phyloP scores from a whole-genome alignment of 2,329 filamentous ascomycete genomes.

The Colletotrichum horii region DNA sequence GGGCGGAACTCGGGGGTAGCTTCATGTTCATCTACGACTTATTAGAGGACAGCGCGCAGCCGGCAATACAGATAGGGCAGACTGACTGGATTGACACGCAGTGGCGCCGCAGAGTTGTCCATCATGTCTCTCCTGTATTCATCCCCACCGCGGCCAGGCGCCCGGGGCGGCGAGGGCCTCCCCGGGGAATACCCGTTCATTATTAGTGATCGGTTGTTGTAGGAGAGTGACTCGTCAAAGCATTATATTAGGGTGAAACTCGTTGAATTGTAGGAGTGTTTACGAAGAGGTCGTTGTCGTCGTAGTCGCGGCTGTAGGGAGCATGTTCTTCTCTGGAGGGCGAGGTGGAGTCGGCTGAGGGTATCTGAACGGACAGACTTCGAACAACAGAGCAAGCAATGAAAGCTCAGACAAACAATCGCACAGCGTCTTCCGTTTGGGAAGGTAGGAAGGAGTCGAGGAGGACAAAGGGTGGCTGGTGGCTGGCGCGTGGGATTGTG shows the following conservation, averaged over 20 bases:
- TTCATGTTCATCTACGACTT: constrained; percentile 51
- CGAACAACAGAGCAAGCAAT: not conserved
- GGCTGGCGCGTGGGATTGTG: constrained; percentile 16
- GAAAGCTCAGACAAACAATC: not conserved
- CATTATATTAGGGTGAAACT: constrained; percentile 18
- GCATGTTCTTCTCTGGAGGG: not conserved
- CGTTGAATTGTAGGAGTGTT: not conserved
- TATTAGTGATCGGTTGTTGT: constrained; percentile 9
- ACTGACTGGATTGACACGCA: constrained; percentile 61
- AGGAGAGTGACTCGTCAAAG: constrained; percentile 11
- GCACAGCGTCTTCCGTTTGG: not conserved
- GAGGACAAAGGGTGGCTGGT: constrained; percentile 7
- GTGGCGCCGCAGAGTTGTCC: constrained; percentile 58
- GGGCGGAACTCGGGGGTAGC: constrained; percentile 58
- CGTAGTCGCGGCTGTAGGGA: constrained; percentile 5
- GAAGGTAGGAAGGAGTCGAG: not conserved
- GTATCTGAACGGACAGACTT: not conserved
- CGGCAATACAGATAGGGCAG: not conserved
- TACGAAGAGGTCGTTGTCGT: not conserved
- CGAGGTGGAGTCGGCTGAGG: not conserved
- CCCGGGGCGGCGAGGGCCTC: constrained; percentile 34
- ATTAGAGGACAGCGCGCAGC: constrained; percentile 10
- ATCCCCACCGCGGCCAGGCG: constrained; percentile 50
- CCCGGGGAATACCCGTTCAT: constrained; percentile 46
- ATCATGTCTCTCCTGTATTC: constrained; percentile 63